Conservation (phyloP, 176 grass and related monocot species). For the Sorghum bicolor region DNA sequence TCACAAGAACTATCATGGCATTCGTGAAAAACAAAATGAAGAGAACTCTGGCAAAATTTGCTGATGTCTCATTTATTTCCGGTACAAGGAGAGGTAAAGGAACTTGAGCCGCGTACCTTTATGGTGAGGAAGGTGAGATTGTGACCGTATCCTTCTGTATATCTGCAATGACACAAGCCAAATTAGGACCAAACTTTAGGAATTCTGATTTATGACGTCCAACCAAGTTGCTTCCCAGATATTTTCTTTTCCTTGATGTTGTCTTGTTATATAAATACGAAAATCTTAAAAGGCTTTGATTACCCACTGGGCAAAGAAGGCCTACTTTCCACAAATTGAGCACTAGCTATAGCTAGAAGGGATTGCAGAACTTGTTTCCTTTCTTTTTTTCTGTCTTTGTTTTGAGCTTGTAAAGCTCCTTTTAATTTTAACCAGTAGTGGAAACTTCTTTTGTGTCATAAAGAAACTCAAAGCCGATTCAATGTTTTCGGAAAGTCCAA, state of each 20-base stretch:
- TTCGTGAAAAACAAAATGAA: neutral
- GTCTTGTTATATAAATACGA: neutral
- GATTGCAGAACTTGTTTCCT: too few species aligned
- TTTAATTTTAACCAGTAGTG: neutral
- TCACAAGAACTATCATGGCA: neutral
- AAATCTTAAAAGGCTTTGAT: neutral
- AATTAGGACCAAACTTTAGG: neutral
- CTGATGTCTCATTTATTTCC: neutral
- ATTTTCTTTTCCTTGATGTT: neutral
- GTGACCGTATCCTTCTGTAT: slow-evolving; percentile 67
- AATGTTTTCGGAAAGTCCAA: neutral
- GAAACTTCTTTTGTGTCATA: neutral
- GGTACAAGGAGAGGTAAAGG: too few species aligned
- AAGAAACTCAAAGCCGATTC: neutral
- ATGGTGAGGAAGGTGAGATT: slow-evolving; percentile 87
- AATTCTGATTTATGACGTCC: neutral
- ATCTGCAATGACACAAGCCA: slow-evolving; percentile 44
- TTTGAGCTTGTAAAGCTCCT: neutral
- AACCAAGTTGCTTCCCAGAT: neutral
- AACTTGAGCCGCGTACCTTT: slow-evolving; percentile 50
- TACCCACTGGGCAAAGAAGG: neutral
- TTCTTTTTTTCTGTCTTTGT: neutral
- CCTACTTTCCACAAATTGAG: neutral
- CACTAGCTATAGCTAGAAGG: too few species aligned
- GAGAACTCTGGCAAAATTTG: neutral